A percentile compares a stretch with the other conserved stretches of the same genome.
Conservation (phyloP, 2,329 filamentous ascomycete genomes). For the Orbilia brochopaga region DNA sequence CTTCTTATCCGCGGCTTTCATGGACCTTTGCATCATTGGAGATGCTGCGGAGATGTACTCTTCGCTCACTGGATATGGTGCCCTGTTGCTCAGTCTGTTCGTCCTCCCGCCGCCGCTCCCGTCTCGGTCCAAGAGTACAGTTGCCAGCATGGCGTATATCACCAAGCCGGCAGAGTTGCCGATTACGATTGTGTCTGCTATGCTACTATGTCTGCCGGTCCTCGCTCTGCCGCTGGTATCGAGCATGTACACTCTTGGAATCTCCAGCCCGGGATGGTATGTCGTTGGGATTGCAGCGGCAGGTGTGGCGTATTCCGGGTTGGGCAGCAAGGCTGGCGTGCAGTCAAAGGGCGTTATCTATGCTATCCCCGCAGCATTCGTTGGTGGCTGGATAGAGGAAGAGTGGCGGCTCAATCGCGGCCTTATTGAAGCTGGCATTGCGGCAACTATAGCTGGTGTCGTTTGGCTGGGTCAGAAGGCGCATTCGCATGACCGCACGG, state of each 20-base stretch:
- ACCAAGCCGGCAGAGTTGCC: slow-evolving; percentile 33
- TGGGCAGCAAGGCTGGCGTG: slow-evolving; percentile 11
- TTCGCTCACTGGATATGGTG: slow-evolving; percentile 30
- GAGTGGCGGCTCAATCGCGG: slow-evolving; percentile 27
- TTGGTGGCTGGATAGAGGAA: slow-evolving; percentile 43
- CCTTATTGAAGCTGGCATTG: slow-evolving; percentile 26
- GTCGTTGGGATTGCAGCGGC: slow-evolving; percentile 36
- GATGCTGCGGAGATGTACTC: slow-evolving; percentile 33
- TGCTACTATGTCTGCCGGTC: slow-evolving; percentile 27
- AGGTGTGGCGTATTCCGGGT: slow-evolving; percentile 22
- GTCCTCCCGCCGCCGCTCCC: slow-evolving; percentile 35
- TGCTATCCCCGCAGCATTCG: slow-evolving; percentile 19
- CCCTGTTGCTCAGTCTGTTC: slow-evolving; percentile 14
- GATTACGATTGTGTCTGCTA: slow-evolving; percentile 22
- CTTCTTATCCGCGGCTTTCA: slow-evolving; percentile 32
- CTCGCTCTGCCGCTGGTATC: slow-evolving; percentile 32
- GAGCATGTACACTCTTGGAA: slow-evolving; percentile 20
- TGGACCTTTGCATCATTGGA: slow-evolving; percentile 37
- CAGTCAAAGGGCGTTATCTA: slow-evolving; percentile 23
- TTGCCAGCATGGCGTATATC: slow-evolving; percentile 1
- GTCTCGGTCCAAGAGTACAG: not conserved
- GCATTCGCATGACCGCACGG: slow-evolving; percentile 12
- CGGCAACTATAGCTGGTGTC: slow-evolving; percentile 21
- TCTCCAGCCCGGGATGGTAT: slow-evolving; percentile 46
- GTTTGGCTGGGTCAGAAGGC: slow-evolving; percentile 5